Evolutionary conservation across 352 stramenopile species (phyloP), one percentile per base, ranked within the genome.

Genomic region (Pythium folliculosum): DNA sequence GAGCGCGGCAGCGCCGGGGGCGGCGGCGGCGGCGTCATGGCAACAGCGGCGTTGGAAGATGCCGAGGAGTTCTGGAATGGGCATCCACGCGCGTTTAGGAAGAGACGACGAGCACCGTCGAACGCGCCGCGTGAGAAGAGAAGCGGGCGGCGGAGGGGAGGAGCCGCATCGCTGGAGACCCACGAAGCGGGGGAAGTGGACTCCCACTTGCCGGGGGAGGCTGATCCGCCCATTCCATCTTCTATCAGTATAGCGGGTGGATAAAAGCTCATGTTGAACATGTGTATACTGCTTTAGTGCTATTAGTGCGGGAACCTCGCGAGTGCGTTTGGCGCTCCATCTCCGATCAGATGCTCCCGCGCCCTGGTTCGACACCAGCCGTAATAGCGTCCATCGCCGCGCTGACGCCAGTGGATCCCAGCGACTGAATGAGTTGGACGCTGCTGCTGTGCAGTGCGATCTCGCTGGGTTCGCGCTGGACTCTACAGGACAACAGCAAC

Each of bases 311-410:
- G 48, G 48, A 30, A 53, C 13, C 5, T 21, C 40, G 5, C 40
- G 40, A 48, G 40, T n/a, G 6, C 10, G 16, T 49, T 23, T 49
- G 44, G 44, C 44, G 17, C 44, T 49, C 17, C 44, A 49, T 49
- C 22, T 38, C 58, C 58, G 58, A 64, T 48, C 58, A 64, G 58
- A 64, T 57, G 58, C 58, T 55, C 58, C 58, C 44, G 44, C n/a
- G n/a, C n/a, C n/a, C n/a, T n/a, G n/a, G n/a, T n/a, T n/a, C n/a
- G n/a, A n/a, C n/a, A n/a, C n/a, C n/a, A n/a, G n/a, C n/a, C n/a
- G n/a, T n/a, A n/a, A n/a, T n/a, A n/a, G n/a, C n/a, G n/a, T n/a
- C n/a, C n/a, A n/a, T n/a, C n/a, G n/a, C n/a, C n/a, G n/a, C n/a
- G n/a, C n/a, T n/a, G n/a, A n/a, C n/a, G n/a, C n/a, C n/a, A n/a